Evolutionary conservation across 495 filamentous ascomycete genomes (phyloP).

Genomic region (Thermochaetoides thermophila): DNA sequence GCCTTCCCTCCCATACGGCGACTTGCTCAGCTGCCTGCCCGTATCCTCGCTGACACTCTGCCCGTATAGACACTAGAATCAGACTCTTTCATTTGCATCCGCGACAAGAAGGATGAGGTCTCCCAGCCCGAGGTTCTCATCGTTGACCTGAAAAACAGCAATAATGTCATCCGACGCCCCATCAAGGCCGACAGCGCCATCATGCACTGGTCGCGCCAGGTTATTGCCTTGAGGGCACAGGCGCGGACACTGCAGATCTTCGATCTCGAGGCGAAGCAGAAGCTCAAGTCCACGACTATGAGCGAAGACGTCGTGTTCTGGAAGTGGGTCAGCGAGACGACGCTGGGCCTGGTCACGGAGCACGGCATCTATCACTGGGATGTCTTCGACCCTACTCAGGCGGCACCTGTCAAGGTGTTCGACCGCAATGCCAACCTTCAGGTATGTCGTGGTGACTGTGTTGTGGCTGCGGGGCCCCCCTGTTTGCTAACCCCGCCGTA

Average conservation of each 20-base stretch:
- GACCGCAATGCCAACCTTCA: conserved; percentile 79
- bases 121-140: conserved; percentile 89
- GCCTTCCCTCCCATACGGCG: conserved; percentile 1
- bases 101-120: conserved; percentile 72
- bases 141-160: conserved; percentile 85
- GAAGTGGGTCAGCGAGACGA: conserved; percentile 92
- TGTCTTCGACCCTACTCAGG: conserved; percentile 66
- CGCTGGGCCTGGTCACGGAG: conserved; percentile 80
- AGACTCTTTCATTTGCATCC: conserved; percentile 85
- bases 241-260: conserved; percentile 93
- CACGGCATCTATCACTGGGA: conserved; percentile 93
- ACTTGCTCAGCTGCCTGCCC: neutral
- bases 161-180: conserved; percentile 79
- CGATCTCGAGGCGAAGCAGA: conserved; percentile 74
- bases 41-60: conserved; percentile 10
- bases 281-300: conserved; percentile 90
- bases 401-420: conserved; percentile 74
- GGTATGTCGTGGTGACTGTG: conserved; percentile 44
- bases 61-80: conserved; percentile 79
- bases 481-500: conserved; percentile 18
- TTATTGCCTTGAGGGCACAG: conserved; percentile 92
- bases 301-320: conserved; percentile 95
- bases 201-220: conserved; percentile 93
- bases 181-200: conserved; percentile 99
- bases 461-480: neutral